Conservation (phyloP, 768 basidiomycete species). For the Russula emetica region DNA sequence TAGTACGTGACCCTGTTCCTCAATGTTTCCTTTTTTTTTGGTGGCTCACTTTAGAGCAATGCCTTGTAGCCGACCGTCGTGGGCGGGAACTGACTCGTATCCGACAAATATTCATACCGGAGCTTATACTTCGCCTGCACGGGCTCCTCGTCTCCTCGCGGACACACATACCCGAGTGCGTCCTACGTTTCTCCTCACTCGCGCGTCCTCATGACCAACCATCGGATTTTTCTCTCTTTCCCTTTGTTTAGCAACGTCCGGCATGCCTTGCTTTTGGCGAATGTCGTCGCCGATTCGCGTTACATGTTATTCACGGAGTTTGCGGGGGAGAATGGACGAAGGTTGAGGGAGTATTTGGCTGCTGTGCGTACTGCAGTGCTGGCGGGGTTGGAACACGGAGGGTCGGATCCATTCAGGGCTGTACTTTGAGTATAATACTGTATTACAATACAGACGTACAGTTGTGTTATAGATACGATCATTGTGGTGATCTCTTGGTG, state of each 20-base stretch:
- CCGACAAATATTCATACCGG: conserved; percentile 84
- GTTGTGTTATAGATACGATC: too few species aligned
- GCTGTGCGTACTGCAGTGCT: conserved; percentile 71
- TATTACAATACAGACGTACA: too few species aligned
- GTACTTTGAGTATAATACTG: conserved; percentile 19
- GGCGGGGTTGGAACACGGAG: conserved; percentile 65
- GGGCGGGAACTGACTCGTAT: conserved; percentile 68
- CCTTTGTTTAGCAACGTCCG: conserved; percentile 58
- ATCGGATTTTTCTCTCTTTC: background rate
- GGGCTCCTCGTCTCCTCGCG: conserved; percentile 62
- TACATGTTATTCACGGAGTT: conserved; percentile 57
- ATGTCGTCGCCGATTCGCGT: too few species aligned
- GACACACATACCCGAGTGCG: conserved; percentile 60
- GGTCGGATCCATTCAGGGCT: conserved; percentile 66
- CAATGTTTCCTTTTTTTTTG: background rate
- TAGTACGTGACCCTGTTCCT: background rate
- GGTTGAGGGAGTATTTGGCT: conserved; percentile 75
- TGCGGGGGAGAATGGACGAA: too few species aligned
- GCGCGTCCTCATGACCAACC: background rate
- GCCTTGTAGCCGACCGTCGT: conserved; percentile 46
- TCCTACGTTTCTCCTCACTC: conserved; percentile 25
- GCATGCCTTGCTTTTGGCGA: too few species aligned
- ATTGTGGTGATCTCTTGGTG: too few species aligned
- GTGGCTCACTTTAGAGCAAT: background rate
- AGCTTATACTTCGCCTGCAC: conserved; percentile 83